Base-by-base conservation (phyloP, 257 asterid genomes). In the Solanum habrochaites region DNA sequence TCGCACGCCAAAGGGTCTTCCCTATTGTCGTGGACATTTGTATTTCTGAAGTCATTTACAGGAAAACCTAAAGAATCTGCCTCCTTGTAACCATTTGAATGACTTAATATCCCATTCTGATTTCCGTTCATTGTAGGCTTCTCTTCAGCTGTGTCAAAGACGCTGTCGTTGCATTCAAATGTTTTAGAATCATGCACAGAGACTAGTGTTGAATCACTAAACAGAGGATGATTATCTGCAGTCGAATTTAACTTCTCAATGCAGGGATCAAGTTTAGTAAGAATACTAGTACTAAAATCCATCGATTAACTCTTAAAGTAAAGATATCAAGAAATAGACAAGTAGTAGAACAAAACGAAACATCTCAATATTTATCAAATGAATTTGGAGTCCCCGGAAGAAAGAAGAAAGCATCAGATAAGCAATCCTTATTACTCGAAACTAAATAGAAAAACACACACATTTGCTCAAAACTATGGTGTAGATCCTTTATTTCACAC, bases 71-170 rank as follows among this genome's bases (percentile, higher is more conserved):
- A 83, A 29, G 86, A 70, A 87, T 92, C 93, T 32, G 87, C 93
- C 60, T 70, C 85, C 88, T 71, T 89, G 32, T 39, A 90, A 75
- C 86, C 88, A 87, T 91, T 90, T 43, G 93, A 89, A 90, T 89
- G 93, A 73, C 56, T 83, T 80, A 87, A 43, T 21, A 85, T 87
- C 72, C 89, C 92, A 21, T 87, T 86, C 92, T 90, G 91, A 88
- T 87, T 89, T 91, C 93, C 98, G 88, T 92, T 93, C 97, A 91
- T 94, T 83, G 72, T 91, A 89, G 85, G 85, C 88, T 89, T 89
- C 89, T 78, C 88, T 88, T 93, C 94, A 85, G 91, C 88, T 82
- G 75, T 60, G 87, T 91, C 90, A 78, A 91, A 85, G 88, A 80
- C 91, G 87, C 95, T 91, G 95, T 85, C 74, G 71, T 45, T 84